These are phyloP conservation scores for Chlamydomonas asymmetrica DNA, from an alignment of 139 green algal species.

Conservation along the genomic window DNA sequence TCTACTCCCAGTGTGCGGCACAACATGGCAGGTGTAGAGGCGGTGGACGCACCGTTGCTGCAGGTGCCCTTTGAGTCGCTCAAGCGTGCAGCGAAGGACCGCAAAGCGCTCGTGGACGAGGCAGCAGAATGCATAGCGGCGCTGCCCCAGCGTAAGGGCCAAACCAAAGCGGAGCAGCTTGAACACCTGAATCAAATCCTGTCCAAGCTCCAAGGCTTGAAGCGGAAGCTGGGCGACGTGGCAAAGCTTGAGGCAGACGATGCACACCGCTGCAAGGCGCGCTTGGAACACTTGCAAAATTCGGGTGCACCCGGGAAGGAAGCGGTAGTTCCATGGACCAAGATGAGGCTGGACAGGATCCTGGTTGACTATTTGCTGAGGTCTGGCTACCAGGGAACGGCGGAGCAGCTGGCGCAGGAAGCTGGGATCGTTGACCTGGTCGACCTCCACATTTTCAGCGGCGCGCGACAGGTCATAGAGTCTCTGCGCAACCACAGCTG, in stretches of 20 bases:
- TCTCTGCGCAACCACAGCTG: slow-evolving; percentile 68
- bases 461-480: slow-evolving; percentile 58
- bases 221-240: slow-evolving; percentile 75
- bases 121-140: slow-evolving; percentile 24
- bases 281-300: slow-evolving; percentile 63
- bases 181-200: slow-evolving; percentile 50
- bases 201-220: slow-evolving; percentile 61
- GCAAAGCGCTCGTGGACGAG: slow-evolving; percentile 75
- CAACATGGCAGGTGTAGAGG: slow-evolving; percentile 17
- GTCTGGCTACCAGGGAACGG: slow-evolving; percentile 55
- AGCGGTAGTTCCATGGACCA: slow-evolving; percentile 62
- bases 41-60: slow-evolving; percentile 20
- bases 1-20: too few relatives aligned
- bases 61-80: slow-evolving; percentile 81
- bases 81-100: slow-evolving; percentile 73
- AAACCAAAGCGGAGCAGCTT: slow-evolving; percentile 7
- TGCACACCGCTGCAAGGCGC: slow-evolving; percentile 53
- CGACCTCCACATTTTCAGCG: slow-evolving; percentile 80
- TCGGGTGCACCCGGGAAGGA: slow-evolving; percentile 20
- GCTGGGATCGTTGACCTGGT: slow-evolving; percentile 57
- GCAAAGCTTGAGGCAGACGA: slow-evolving; percentile 60
- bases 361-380: slow-evolving; percentile 85
- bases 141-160: neutral
- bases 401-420: slow-evolving; percentile 26
- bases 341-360: slow-evolving; percentile 66